Evolutionary conservation across 306 rosid species (phyloP), one percentile per base, ranked within the genome.

Genomic region (Biancaea sappan): DNA sequence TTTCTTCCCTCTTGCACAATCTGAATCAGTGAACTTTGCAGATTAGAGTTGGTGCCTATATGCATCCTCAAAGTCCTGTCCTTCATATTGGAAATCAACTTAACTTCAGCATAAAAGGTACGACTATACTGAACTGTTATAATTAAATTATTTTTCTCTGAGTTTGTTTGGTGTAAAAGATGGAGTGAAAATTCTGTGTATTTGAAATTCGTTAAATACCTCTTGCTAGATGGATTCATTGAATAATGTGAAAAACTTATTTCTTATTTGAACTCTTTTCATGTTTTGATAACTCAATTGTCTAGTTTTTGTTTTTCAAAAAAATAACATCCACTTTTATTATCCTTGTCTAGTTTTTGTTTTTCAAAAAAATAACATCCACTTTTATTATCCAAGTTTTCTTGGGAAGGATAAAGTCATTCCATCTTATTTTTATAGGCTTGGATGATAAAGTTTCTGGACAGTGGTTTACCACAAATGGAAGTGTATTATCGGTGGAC

Each of bases 41-140:
- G 98, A 79, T 94, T 78, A 83, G 90, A 69, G 96, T 89, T 61
- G 98, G 98, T 74, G 93, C 94, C 22, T 77, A 86, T 72, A 83
- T 94, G 79, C 84, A 84, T 80, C 98, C 98, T 77, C 91, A 84
- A 80, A 88, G 88, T 80, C 97, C 96, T 22, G 85, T 91, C 78
- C 80, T 91, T 81, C 90, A 79, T 31, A 66, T 78, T 8, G 96
- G 96, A 79, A 80, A 87, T 79, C 82, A 72, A 81, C 88, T 94
- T 65, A 89, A 88, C 88, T 86, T 94, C 78, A 87, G 90, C 66
- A 61, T 88, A 69, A 88, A 87, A 88, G 98, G 98, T 93, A 63
- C 58, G 85, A 59, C 62, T 62, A 26, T 62, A 51, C 56, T 70
- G 41, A 83, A 57, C 41, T 16, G 38, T 41, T 66, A 21, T 48